A percentile compares a stretch with the other conserved stretches of the same genome.
phyloP scores from a whole-genome alignment of 2,329 filamentous ascomycete species.

The Bipolaris sorokiniana region DNA sequence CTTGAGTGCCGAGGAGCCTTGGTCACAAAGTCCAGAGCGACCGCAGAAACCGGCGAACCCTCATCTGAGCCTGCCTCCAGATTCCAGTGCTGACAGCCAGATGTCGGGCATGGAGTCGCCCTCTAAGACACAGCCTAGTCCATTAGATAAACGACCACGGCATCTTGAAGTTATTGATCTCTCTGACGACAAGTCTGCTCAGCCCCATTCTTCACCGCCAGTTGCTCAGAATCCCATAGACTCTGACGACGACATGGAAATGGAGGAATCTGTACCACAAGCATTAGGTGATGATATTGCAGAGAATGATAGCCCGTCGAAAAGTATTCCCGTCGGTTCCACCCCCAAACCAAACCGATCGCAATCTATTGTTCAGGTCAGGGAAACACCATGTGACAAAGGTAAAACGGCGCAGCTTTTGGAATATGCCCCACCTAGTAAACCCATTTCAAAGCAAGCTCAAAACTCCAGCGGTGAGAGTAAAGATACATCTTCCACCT shows the following conservation, averaged over 20 bases:
- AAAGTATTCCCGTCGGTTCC: neutral
- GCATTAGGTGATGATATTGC: conserved; percentile 34
- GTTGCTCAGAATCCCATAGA: conserved; percentile 5
- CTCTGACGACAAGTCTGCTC: conserved; percentile 15
- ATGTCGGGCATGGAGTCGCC: neutral
- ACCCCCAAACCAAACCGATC: neutral
- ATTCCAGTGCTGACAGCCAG: conserved; percentile 33
- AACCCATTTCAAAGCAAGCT: conserved; percentile 12
- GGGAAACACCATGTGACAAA: conserved; percentile 39
- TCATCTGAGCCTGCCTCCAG: conserved; percentile 34
- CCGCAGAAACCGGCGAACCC: conserved; percentile 18
- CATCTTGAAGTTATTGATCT: conserved; percentile 9
- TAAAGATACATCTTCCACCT: conserved; percentile 31
- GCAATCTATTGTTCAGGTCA: conserved; percentile 33
- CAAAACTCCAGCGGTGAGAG: conserved; percentile 21
- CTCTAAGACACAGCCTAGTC: neutral
- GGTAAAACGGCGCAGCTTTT: conserved; percentile 15
- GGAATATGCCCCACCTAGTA: neutral
- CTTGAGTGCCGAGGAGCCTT: neutral
- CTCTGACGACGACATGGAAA: conserved; percentile 40
- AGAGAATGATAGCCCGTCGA: neutral
- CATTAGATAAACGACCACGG: neutral
- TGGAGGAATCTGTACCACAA: conserved; percentile 37
- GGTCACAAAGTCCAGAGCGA: conserved; percentile 14
- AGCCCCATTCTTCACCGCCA: conserved; percentile 30